Evolutionary conservation across 495 filamentous ascomycete genomes (phyloP), one percentile per base, ranked within the genome.

Genomic region (Aspergillus sparsus): DNA sequence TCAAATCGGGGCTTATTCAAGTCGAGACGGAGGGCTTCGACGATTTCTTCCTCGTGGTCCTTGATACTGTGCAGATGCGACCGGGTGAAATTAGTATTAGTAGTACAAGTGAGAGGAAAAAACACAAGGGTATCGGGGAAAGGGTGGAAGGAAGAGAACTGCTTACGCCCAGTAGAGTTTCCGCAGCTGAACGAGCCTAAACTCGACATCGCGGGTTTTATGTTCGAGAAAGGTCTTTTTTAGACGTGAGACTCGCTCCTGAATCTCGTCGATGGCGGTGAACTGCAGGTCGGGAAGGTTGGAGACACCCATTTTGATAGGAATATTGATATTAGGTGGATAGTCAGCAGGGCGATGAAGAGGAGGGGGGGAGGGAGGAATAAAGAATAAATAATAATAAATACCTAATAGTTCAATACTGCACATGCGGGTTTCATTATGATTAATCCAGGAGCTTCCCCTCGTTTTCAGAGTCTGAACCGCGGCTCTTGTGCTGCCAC

Each of bases 81-180:
- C 41, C 32, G n/a, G n/a, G n/a, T n/a, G n/a, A n/a, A n/a, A n/a
- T n/a, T n/a, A n/a, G n/a, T n/a, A n/a, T n/a, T n/a, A n/a, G n/a
- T n/a, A n/a, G n/a, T n/a, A n/a, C n/a, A n/a, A n/a, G n/a, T n/a
- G n/a, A n/a, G n/a, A n/a, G n/a, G n/a, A n/a, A n/a, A n/a, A n/a
- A n/a, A n/a, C n/a, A n/a, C n/a, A n/a, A n/a, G n/a, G n/a, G n/a
- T n/a, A n/a, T n/a, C n/a, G n/a, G 33, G 15, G 11, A 11, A 11
- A 12, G 36, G 9, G 9, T 12, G 13, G 31, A 27, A 36, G 35
- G 11, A 13, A 11, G 8, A 53, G 57, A 18, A 60, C 16, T 12
- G 63, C 62, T 61, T 12, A 87, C 84, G 83, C 92, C 92, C 92
- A 97, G 78, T 95, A 97, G 45, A 97, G 87, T 79, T 91, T 93